A percentile compares a stretch with the other conserved stretches of the same genome.
Conservation (phyloP, 257 asterid genomes). For the Solanum sejunctum region DNA sequence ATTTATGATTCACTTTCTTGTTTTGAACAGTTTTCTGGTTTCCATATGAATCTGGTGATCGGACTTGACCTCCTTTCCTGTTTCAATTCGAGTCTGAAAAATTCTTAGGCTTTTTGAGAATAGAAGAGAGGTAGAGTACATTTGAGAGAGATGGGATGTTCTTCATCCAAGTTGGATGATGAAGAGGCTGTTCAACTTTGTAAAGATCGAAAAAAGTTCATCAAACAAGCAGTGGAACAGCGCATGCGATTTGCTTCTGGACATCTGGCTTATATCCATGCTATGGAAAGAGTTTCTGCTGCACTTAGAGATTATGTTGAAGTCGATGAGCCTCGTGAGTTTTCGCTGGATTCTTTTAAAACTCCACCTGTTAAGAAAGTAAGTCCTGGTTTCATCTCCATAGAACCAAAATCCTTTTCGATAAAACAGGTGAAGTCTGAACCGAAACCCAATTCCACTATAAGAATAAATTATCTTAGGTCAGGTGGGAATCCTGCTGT, state of each 20-base stretch:
- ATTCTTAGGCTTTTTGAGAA: constrained; percentile 12
- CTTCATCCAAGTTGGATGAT: constrained; percentile 80
- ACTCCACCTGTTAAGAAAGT: constrained; percentile 48
- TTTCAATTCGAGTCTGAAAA: constrained; percentile 41
- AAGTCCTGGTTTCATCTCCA: constrained; percentile 52
- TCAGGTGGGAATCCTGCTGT: constrained; percentile 64
- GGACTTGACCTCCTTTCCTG: constrained; percentile 16
- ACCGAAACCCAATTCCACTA: constrained; percentile 25
- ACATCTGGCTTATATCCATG: constrained; percentile 76
- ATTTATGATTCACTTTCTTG: background rate
- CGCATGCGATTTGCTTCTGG: constrained; percentile 62
- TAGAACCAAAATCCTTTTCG: constrained; percentile 54
- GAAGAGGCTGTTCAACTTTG: constrained; percentile 89
- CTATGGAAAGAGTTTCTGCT: constrained; percentile 76
- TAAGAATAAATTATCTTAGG: constrained; percentile 46
- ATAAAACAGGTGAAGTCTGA: constrained; percentile 34
- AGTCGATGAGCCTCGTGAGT: constrained; percentile 79
- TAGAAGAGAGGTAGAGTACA: background rate
- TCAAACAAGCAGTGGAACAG: constrained; percentile 80
- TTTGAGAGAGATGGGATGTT: constrained; percentile 73
- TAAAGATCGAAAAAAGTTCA: constrained; percentile 80
- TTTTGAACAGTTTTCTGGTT: constrained; percentile 2
- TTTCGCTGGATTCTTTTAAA: constrained; percentile 37
- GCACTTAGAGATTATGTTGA: constrained; percentile 81
- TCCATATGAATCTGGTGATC: constrained; percentile 44